Evolutionary conservation across 139 green algal species (phyloP), one percentile per base, ranked within the genome.

Genomic region (Pedinophyceae sp.): DNA sequence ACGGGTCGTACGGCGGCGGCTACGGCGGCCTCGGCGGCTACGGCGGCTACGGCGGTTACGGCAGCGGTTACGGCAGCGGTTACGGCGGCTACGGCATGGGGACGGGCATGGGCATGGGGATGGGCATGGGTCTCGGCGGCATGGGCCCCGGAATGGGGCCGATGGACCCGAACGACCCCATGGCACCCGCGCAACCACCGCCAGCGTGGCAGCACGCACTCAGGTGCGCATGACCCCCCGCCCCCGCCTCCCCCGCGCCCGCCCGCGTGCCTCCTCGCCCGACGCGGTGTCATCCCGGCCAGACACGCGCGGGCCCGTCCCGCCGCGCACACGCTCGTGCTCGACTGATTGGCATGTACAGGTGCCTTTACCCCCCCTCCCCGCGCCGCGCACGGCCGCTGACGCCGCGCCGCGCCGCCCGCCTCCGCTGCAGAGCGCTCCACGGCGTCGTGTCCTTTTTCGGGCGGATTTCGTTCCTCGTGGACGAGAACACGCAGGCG

Each of bases 401-500:
- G 19, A 48, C 19, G 40, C 40, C 18, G 40, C 40, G 19, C n/a
- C n/a, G n/a, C n/a, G 41, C 57, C 71, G 45, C 53, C 23, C 3
- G n/a, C n/a, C n/a, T n/a, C n/a, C n/a, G n/a, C n/a, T n/a, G n/a
- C n/a, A n/a, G n/a, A n/a, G 60, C 65, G 24, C 59, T 97, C 27
- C 74, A 84, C 30, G 74, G 73, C 19, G 66, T 95, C 2, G 83
- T 98, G 69, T 66, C 78, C 50, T 89, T 94, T 39, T 96, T 97
- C 59, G 91, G 91, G 0, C 76, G 87, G 2, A 70, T 98, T 15
- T 91, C 87, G 4, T 94, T 94, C 60, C 66, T 97, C 19, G 88
- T 98, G 29, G 90, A 97, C 65, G 88, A 98, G 58, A 98, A 97
- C 61, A 83, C 90, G 26, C 85, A 95, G 54, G 91, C 91, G 3